phyloP scores from a whole-genome alignment of 371 early-diverging fungal species.

The Mucor lusitanicus region DNA sequence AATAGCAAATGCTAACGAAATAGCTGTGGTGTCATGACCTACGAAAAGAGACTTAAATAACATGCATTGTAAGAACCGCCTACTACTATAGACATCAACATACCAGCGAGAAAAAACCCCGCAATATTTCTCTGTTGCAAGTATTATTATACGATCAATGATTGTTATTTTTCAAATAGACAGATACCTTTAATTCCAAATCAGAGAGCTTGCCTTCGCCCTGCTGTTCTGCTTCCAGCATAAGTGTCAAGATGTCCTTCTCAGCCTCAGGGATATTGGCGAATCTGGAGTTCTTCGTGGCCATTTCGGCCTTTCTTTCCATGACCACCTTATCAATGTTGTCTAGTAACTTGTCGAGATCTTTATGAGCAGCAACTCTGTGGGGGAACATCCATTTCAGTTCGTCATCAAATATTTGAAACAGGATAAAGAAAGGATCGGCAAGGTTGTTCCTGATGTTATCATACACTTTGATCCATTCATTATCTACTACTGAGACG shows the following conservation, averaged over 20 bases:
- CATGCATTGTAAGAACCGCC: background rate
- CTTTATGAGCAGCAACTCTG: background rate
- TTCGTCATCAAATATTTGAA: slow-evolving; percentile 17
- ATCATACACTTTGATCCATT: slow-evolving; percentile 21
- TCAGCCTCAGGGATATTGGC: slow-evolving; percentile 23
- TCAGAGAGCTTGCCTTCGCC: slow-evolving; percentile 20
- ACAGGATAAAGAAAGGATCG: slow-evolving; percentile 21
- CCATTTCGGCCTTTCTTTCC: slow-evolving; percentile 14
- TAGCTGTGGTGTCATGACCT: slow-evolving; percentile 40
- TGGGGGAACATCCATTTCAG: slow-evolving; percentile 27
- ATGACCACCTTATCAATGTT: slow-evolving; percentile 28
- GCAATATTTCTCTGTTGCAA: slow-evolving; percentile 7
- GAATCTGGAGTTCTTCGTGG: background rate
- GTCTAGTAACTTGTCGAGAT: slow-evolving; percentile 10
- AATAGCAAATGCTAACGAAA: slow-evolving; percentile 27
- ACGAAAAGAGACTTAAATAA: background rate
- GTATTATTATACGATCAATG: background rate
- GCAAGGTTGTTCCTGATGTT: slow-evolving; percentile 4
- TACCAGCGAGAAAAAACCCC: slow-evolving; percentile 13
- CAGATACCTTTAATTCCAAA: slow-evolving; percentile 33
- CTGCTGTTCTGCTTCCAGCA: slow-evolving; percentile 38
- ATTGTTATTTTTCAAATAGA: background rate
- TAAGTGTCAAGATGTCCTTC: slow-evolving; percentile 49
- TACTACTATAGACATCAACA: too few species aligned
- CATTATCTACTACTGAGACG: background rate